Conservation (phyloP, 2,329 filamentous ascomycete genomes). For the Penicillium sp. region DNA sequence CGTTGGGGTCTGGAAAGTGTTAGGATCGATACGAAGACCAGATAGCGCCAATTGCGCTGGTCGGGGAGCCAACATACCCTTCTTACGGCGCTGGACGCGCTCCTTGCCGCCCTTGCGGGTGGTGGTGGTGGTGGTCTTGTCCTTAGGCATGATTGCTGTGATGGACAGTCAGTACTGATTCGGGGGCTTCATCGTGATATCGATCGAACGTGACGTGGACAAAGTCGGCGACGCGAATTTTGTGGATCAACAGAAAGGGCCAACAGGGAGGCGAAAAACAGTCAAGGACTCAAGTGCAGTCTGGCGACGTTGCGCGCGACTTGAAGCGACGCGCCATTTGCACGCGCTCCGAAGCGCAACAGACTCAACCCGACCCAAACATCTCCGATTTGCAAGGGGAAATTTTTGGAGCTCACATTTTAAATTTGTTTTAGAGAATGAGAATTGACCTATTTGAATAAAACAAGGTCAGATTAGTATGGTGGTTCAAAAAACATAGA, state of each 20-base stretch:
- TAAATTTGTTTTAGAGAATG: not conserved
- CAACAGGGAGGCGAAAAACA: not conserved
- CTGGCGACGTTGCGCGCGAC: not conserved
- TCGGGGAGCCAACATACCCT: constrained; percentile 50
- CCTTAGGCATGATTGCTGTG: constrained; percentile 61
- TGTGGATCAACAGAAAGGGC: no score
- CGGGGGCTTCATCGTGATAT: not conserved
- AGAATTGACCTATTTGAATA: constrained; percentile 2
- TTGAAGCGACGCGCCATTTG: not conserved
- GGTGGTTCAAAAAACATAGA: constrained; percentile 3
- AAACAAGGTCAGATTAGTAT: constrained; percentile 9
- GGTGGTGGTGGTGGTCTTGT: constrained; percentile 55
- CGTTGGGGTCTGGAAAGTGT: constrained; percentile 73
- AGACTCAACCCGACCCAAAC: not conserved
- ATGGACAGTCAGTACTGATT: constrained; percentile 2
- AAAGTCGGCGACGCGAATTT: not conserved
- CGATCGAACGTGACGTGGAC: not conserved
- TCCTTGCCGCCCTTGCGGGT: constrained; percentile 58
- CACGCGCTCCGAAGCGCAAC: not conserved
- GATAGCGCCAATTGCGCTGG: not conserved
- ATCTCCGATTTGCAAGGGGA: not conserved
- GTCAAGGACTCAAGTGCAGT: not conserved
- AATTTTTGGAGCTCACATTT: not conserved
- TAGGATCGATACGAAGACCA: constrained; percentile 10
- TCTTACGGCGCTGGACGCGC: constrained; percentile 64